phyloP scores from a whole-genome alignment of 1,284 basidiomycete genomes.

The Sanghuangporus sanghuang region DNA sequence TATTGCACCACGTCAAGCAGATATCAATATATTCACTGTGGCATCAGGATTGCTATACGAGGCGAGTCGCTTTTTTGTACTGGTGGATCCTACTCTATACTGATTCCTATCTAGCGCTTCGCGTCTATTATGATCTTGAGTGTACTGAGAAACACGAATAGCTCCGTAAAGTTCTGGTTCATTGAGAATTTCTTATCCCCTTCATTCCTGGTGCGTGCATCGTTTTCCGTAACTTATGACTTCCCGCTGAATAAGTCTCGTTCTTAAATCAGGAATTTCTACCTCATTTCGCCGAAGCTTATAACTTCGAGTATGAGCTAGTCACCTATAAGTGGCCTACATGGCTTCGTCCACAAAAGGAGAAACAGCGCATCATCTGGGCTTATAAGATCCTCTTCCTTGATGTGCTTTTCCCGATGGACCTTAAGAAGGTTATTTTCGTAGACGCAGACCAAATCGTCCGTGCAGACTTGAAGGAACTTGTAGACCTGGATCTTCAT shows the following conservation, averaged over 20 bases:
- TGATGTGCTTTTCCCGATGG: slow-evolving; percentile 97
- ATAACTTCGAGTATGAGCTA: slow-evolving; percentile 93
- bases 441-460: slow-evolving; percentile 98
- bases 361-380: slow-evolving; percentile 99
- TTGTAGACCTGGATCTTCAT: slow-evolving; percentile 86
- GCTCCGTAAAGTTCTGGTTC: slow-evolving; percentile 98
- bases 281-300: slow-evolving; percentile 84
- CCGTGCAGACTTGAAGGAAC: slow-evolving; percentile 88
- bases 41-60: slow-evolving; percentile 96
- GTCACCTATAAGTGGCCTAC: slow-evolving; percentile 99
- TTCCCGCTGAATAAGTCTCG: neutral
- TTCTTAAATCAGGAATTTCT: slow-evolving; percentile 73
- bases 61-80: slow-evolving; percentile 36
- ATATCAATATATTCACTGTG: slow-evolving; percentile 99
- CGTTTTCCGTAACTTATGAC: slow-evolving; percentile 6
- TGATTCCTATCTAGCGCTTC: slow-evolving; percentile 62
- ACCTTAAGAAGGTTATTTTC: slow-evolving; percentile 97
- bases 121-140: slow-evolving; percentile 97
- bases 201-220: slow-evolving; percentile 75
- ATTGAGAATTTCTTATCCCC: slow-evolving; percentile 99
- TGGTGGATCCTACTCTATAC: slow-evolving; percentile 12
- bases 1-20: slow-evolving; percentile 50
- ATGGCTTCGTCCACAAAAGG: slow-evolving; percentile 93
- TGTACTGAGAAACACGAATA: slow-evolving; percentile 90
- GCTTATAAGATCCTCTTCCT: slow-evolving; percentile 99